Evolutionary conservation across 805 yeast genomes (phyloP), one percentile per base, ranked within the genome.

Genomic region (Ogataea saltuana): DNA sequence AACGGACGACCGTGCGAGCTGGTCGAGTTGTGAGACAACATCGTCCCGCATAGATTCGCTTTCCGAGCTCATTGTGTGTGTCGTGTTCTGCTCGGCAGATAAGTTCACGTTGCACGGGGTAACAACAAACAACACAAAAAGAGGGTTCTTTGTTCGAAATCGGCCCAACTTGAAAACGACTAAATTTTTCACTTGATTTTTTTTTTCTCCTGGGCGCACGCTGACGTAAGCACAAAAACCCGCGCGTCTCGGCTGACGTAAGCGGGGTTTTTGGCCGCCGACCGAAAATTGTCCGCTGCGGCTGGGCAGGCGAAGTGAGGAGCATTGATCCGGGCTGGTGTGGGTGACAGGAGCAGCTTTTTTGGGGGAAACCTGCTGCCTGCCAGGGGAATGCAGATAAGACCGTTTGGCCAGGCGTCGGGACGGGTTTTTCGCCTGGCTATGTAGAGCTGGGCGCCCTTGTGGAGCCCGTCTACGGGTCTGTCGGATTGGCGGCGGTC

Each of bases 1-100:
- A 13, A 67, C 59, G 20, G 70, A 68, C 7, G 80, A 74, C 6
- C 43, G 33, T 22, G 43, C 18, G 25, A 45, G 34, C 33, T 42
- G 53, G 35, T 43, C 41, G 21, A 61, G 37, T 28, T 43, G 41
- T 15, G 50, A 49, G 5, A 39, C 40, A 22, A 34, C 30, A 23
- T 34, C 29, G 21, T 34, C 38, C 13, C 38, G 28, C 21, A 34
- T 8, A 12, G 28, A 16, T 13, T 7, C 21, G 4, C 25, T 34
- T 29, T 31, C 37, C 48, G 34, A 40, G 18, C 17, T 27, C 33
- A 26, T 27, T 40, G 23, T 42, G 31, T 21, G 34, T 36, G 19
- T 18, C 31, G 27, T 36, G 31, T 30, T 16, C 21, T 13, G 21
- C n/a, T n/a, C n/a, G n/a, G n/a, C n/a, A n/a, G n/a, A n/a, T n/a